Conservation (phyloP, 106 monocot species). For the Dactylorhiza incarnata region DNA sequence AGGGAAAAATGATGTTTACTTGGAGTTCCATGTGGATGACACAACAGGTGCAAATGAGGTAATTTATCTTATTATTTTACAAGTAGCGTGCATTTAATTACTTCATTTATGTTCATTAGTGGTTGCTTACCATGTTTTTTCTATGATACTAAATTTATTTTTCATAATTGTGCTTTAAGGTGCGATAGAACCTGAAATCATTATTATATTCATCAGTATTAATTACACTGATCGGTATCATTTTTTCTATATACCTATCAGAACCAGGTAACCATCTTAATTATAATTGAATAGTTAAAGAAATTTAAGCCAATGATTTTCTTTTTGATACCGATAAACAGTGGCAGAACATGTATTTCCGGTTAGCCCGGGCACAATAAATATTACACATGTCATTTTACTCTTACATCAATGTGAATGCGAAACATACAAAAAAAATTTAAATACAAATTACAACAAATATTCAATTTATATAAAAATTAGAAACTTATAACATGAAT, state of each 20-base stretch:
- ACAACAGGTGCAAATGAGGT: constrained; percentile 99
- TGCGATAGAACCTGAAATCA: neutral
- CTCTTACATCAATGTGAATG: no score
- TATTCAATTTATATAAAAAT: no score
- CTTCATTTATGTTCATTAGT: neutral
- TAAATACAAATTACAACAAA: no score
- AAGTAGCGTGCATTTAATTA: neutral
- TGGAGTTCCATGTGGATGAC: constrained; percentile 98
- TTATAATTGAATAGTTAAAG: neutral
- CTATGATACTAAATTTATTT: neutral
- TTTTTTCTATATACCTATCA: neutral
- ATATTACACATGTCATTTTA: no score
- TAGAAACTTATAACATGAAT: no score
- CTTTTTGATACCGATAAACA: no score
- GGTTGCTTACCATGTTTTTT: neutral
- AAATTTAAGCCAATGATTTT: neutral
- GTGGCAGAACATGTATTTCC: no score
- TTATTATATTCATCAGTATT: neutral
- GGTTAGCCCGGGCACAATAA: no score
- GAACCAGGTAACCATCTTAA: neutral
- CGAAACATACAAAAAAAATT: no score
- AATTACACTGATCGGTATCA: neutral
- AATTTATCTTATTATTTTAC: neutral
- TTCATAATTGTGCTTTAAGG: neutral
- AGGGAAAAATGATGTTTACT: constrained; percentile 91